Conservation (phyloP, 805 yeast species). For the Schwanniomyces yamadae region DNA sequence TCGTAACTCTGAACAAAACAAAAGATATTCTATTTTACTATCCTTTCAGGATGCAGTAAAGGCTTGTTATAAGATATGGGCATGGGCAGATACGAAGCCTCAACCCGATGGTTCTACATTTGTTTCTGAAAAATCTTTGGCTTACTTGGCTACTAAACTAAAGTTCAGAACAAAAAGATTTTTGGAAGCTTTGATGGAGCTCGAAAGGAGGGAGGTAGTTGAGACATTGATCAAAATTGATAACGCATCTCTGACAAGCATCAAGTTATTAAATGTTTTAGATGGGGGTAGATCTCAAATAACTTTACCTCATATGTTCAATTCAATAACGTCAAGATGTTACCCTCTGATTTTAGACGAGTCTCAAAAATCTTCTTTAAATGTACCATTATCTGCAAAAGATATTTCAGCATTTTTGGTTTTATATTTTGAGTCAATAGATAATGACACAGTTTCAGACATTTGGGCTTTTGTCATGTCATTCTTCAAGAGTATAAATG, state of each 20-base stretch:
- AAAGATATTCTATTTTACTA: conserved; percentile 55
- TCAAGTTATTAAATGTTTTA: conserved; percentile 69
- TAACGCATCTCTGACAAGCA: conserved; percentile 16
- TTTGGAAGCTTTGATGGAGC: conserved; percentile 58
- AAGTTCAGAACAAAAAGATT: conserved; percentile 68
- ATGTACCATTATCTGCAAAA: conserved; percentile 44
- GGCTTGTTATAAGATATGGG: conserved; percentile 66
- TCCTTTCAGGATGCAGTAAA: conserved; percentile 61
- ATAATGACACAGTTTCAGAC: conserved; percentile 76
- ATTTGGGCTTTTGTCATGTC: conserved; percentile 59
- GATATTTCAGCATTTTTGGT: conserved; percentile 54
- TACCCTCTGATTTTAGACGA: conserved; percentile 30
- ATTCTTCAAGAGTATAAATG: conserved; percentile 59
- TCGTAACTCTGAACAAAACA: conserved; percentile 50
- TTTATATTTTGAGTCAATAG: conserved; percentile 62
- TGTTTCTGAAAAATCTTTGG: conserved; percentile 26
- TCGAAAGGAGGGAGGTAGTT: conserved; percentile 73
- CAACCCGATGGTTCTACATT: conserved; percentile 1
- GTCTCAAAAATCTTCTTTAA: conserved; percentile 45
- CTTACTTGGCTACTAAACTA: conserved; percentile 51
- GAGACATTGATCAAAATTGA: conserved; percentile 57
- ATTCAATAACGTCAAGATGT: conserved; percentile 51
- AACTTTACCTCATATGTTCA: conserved; percentile 67
- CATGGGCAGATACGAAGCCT: conserved; percentile 53
- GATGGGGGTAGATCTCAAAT: conserved; percentile 81